Evolutionary conservation across 257 asterid genomes (phyloP).

Genomic region (Parsonsia alboflavescens): DNA sequence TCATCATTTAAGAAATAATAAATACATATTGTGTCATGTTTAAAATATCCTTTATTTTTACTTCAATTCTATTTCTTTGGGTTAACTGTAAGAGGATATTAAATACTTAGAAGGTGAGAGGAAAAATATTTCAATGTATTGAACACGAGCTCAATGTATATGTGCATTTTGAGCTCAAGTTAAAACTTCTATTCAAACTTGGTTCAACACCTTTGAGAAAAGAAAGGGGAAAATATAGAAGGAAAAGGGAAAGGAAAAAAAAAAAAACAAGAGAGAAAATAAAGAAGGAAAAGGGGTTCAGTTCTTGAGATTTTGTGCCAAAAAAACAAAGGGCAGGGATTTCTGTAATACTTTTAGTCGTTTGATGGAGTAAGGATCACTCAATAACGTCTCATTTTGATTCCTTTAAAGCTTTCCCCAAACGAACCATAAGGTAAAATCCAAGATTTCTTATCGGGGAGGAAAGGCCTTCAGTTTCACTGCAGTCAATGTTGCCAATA

Average conservation of each 20-base stretch:
- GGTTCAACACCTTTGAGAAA: neutral
- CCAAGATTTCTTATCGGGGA: slow-evolving; percentile 3
- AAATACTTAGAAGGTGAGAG: no score
- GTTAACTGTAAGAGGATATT: no score
- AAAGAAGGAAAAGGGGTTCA: neutral
- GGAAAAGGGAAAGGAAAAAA: neutral
- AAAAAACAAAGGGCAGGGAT: neutral
- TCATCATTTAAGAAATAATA: no score
- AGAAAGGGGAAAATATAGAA: neutral
- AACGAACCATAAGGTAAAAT: neutral
- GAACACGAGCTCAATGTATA: no score
- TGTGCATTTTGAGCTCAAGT: no score
- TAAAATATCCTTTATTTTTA: no score
- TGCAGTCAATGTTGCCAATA: neutral
- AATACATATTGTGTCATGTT: no score
- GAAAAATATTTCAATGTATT: no score
- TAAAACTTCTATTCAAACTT: no score
- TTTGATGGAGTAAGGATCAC: slow-evolving; percentile 9
- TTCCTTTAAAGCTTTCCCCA: slow-evolving; percentile 9
- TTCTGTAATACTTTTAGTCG: neutral
- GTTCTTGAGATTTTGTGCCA: slow-evolving; percentile 4
- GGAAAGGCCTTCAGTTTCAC: slow-evolving; percentile 7
- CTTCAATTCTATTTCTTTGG: no score
- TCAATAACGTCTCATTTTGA: neutral
- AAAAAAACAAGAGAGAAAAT: neutral